Evolutionary conservation across 164 flowering plant genomes (phyloP), one percentile per base, ranked within the genome.

Genomic region (Macadamia integrifolia): DNA sequence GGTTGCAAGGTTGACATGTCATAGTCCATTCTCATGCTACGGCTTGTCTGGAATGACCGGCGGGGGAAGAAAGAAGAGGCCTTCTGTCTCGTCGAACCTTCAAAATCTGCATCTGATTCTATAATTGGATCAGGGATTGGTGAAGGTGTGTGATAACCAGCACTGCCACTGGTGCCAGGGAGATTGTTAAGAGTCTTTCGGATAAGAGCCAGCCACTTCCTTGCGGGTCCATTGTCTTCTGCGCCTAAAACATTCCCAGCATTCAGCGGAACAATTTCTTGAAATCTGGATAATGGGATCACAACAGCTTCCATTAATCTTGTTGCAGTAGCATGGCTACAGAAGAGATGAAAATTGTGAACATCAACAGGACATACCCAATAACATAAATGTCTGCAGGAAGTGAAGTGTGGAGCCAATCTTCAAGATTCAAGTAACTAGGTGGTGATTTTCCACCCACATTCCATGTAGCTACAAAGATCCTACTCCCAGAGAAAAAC

Each of bases 21-120:
- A 71, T 69, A 72, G 40, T 83, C 86, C 80, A 77, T 76, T 74
- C 84, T 79, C 78, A 82, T 62, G 68, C 82, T 83, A 23, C 76
- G 78, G 65, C 80, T 80, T 13, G 82, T 63, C 67, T 81, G 84
- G 58, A 80, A 79, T 17, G 86, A 83, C 46, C 84, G 67, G 10
- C 86, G 74, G 17, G 71, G 82, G 74, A 83, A 77, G 72, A 79
- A 71, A 7, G 82, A 60, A 76, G 64, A 18, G 67, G 58, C 10
- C 28, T 46, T 50, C 32, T 57, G 68, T 67, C 72, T 64, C 6
- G 53, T 50, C 62, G 77, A 71, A 18, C 72, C 71, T 69, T 76
- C 82, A 73, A 79, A 79, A 67, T 79, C 82, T 1, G 77, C 82
- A 71, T 76, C 69, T 50, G 61, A 57, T 64, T 79, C 82, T 12